Percentiles rank a stretch among this genome's conserved stretches.
These are phyloP conservation scores for Epichloe elymi DNA, from an alignment of 2,329 filamentous ascomycete species.

Conservation along the genomic window DNA sequence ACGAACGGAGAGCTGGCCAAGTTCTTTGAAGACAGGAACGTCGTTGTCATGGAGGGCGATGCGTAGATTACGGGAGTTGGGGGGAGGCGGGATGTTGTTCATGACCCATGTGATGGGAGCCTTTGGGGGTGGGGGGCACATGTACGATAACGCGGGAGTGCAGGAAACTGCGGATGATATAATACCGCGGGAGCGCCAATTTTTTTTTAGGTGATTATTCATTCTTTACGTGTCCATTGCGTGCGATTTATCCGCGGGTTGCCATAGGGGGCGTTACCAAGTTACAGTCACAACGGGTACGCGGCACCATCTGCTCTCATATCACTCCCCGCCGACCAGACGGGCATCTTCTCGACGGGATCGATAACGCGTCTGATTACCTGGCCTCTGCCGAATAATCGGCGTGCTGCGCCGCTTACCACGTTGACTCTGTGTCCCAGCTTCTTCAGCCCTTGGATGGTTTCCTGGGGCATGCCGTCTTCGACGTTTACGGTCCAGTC, in stretches of 20 bases:
- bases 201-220: too few species aligned
- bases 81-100: conserved; percentile 16
- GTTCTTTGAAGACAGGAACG: conserved; percentile 80
- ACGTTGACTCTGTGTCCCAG: conserved; percentile 65
- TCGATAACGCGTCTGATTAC: conserved; percentile 70
- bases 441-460: conserved; percentile 50
- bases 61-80: not conserved
- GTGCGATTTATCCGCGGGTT: not conserved
- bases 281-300: conserved; percentile 32
- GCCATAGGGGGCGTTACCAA: not conserved
- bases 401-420: conserved; percentile 49
- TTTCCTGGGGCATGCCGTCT: conserved; percentile 61
- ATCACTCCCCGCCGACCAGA: conserved; percentile 88
- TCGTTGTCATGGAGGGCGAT: conserved; percentile 47
- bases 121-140: not conserved
- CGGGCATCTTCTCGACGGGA: conserved; percentile 46
- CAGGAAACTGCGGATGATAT: not conserved
- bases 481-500: conserved; percentile 64
- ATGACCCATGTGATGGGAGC: conserved; percentile 7
- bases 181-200: too few species aligned
- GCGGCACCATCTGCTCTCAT: conserved; percentile 68
- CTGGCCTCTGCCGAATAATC: conserved; percentile 75
- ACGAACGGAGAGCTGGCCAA: conserved; percentile 88
- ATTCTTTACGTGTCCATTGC: too few species aligned
- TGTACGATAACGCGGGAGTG: conserved; percentile 3